Evolutionary conservation across 495 filamentous ascomycete species (phyloP), one percentile per base, ranked within the genome.

Genomic region (Hypomontagnella submonticulosa): DNA sequence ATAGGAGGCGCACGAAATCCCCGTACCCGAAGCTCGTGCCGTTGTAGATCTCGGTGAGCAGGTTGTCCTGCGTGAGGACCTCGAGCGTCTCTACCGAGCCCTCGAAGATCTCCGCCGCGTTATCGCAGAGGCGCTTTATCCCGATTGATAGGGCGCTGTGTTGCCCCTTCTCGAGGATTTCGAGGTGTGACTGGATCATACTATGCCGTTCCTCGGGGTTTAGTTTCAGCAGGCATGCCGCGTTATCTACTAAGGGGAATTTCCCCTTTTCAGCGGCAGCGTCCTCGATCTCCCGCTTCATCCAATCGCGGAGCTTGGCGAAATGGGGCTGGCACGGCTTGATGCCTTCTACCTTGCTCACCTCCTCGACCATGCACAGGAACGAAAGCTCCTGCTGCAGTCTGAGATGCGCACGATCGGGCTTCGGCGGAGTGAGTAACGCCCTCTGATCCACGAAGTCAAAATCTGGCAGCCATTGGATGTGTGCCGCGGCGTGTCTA

Each of bases 381-480:
- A 75, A 64, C 4, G 72, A 59, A 4, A 78, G 40, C 37, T 63
- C 55, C 32, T 77, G 73, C 18, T 66, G 47, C 36, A 72, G 46
- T 7, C 20, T 37, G 10, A 59, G 55, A 20, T 61, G 61, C 13
- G 64, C 56, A 0, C 47, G 50, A 38, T 61, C 41, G n/a, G 41
- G 15, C 27, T 36, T 56, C 1, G 68, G 57, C 0, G 60, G 50
- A 7, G 58, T 33, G 41, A 78, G 61, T 19, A 75, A 46, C 0
- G 37, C 33, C 8, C 32, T 38, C n/a, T 63, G 41, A 40, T 74
- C 64, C 3, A 63, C 49, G 18, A 77, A 77, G 49, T 79, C 75
- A 34, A 76, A 68, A 59, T 77, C 67, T 0, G 72, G 72, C 38
- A 60, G 55, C 75, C 75, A 80, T 7, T 77, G 52, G 4, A 79